phyloP scores from a whole-genome alignment of 192 early-diverging fungal species.

The Coemansia sp. region DNA sequence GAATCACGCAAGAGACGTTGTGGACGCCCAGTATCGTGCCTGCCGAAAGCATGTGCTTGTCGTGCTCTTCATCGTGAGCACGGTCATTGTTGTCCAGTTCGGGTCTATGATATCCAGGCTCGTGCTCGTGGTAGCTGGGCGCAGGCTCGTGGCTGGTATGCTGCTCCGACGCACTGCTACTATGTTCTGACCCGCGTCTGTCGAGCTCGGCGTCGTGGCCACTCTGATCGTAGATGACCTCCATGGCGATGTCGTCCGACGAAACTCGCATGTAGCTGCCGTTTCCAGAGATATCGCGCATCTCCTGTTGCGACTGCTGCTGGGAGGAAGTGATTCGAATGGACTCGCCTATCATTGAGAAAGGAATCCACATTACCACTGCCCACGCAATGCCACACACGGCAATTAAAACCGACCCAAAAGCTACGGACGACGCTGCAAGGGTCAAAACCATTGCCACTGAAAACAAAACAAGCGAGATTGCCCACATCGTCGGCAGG shows the following conservation, averaged over 20 bases:
- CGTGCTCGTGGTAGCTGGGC: too few relatives aligned
- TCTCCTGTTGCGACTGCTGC: neutral
- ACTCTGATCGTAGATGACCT: slow-evolving; percentile 3
- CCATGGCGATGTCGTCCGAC: slow-evolving; percentile 31
- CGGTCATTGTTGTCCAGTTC: neutral
- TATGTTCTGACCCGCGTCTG: neutral
- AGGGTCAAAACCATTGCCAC: slow-evolving; percentile 67
- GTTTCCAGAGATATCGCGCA: neutral
- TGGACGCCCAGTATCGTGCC: slow-evolving; percentile 88
- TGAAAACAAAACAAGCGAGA: slow-evolving; percentile 67
- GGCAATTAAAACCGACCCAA: slow-evolving; percentile 71
- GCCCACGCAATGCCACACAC: slow-evolving; percentile 84
- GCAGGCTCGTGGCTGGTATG: too few relatives aligned
- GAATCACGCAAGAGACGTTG: slow-evolving; percentile 92
- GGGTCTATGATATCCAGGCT: too few relatives aligned
- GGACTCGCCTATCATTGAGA: slow-evolving; percentile 78
- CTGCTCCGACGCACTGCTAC: neutral
- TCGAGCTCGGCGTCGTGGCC: neutral
- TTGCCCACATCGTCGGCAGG: slow-evolving; percentile 66
- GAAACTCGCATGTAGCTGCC: slow-evolving; percentile 28
- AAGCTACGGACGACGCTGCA: slow-evolving; percentile 55
- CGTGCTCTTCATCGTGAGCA: neutral
- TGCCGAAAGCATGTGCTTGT: slow-evolving; percentile 50
- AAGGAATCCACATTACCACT: slow-evolving; percentile 89
- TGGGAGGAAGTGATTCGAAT: slow-evolving; percentile 15